phyloP scores from a whole-genome alignment of 768 basidiomycete genomes.

The Lactifluus hygrophoroides region DNA sequence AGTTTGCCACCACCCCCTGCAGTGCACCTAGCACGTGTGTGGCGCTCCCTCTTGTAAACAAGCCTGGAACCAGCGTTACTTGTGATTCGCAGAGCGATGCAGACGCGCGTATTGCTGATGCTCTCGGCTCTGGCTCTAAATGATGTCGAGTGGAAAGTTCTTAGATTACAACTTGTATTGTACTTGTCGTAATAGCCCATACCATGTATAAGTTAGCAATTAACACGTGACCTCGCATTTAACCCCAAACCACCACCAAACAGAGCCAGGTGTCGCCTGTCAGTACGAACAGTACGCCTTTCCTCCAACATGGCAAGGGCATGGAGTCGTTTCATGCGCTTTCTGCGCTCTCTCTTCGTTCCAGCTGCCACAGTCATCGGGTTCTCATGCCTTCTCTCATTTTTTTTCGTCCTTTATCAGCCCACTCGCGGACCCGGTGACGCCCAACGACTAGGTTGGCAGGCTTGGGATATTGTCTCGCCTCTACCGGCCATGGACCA shows the following conservation, averaged over 20 bases:
- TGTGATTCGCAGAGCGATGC: constrained; percentile 31
- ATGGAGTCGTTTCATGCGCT: constrained; percentile 36
- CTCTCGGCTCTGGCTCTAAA: constrained; percentile 21
- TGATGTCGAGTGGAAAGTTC: not conserved
- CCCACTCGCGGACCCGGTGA: constrained; percentile 64
- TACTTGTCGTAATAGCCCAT: not conserved
- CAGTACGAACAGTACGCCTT: not conserved
- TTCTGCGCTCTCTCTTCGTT: constrained; percentile 43
- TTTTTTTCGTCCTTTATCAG: constrained; percentile 75
- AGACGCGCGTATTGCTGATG: constrained; percentile 27
- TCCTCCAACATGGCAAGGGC: constrained; percentile 23
- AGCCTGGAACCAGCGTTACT: constrained; percentile 31
- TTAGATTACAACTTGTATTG: not conserved
- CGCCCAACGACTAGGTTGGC: constrained; percentile 76
- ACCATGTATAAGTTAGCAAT: not conserved
- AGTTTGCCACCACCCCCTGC: constrained; percentile 30
- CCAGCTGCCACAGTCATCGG: constrained; percentile 53
- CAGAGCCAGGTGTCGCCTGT: too few relatives aligned
- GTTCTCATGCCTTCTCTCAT: constrained; percentile 66
- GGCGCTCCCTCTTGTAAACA: constrained; percentile 37
- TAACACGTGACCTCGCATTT: too few relatives aligned
- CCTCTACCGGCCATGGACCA: constrained; percentile 20
- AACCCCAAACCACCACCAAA: too few relatives aligned
- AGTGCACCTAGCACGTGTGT: constrained; percentile 27
- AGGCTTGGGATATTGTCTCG: constrained; percentile 68